A percentile compares a stretch with the other conserved stretches of the same genome.
These are phyloP conservation scores for Teunomyces aglyptinius DNA, from an alignment of 805 yeast genomes.

Conservation along the genomic window DNA sequence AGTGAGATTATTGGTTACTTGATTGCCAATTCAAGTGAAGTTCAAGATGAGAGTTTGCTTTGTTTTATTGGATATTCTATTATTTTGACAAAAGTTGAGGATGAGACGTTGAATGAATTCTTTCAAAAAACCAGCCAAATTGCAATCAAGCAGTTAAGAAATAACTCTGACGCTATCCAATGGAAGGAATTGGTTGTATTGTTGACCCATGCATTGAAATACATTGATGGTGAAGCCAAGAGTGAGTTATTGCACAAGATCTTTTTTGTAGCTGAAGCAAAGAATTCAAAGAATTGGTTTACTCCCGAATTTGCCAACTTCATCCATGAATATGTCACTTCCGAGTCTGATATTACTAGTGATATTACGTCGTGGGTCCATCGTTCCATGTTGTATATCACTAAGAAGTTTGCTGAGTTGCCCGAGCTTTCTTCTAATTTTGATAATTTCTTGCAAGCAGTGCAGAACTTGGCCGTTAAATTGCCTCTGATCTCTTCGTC, in stretches of 20 bases:
- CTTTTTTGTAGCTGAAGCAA: slow-evolving; percentile 17
- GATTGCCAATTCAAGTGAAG: slow-evolving; percentile 7
- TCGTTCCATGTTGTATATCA: slow-evolving; percentile 57
- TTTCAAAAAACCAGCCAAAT: slow-evolving; percentile 10
- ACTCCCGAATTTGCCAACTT: slow-evolving; percentile 26
- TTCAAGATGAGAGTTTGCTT: slow-evolving; percentile 15
- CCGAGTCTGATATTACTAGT: slow-evolving; percentile 18
- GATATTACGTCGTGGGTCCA: slow-evolving; percentile 51
- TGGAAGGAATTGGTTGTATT: slow-evolving; percentile 21
- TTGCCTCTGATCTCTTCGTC: slow-evolving; percentile 9
- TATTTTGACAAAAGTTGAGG: background rate
- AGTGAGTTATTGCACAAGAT: slow-evolving; percentile 17
- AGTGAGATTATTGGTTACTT: slow-evolving; percentile 9
- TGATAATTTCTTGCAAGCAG: slow-evolving; percentile 24
- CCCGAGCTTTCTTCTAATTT: slow-evolving; percentile 25
- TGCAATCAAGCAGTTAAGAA: slow-evolving; percentile 11
- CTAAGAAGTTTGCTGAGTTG: slow-evolving; percentile 61
- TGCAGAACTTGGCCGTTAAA: slow-evolving; percentile 16
- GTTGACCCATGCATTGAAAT: slow-evolving; percentile 12
- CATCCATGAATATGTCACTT: slow-evolving; percentile 23
- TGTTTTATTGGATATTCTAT: slow-evolving; percentile 20
- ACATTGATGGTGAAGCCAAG: slow-evolving; percentile 8
- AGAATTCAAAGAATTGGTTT: slow-evolving; percentile 28
- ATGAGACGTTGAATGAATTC: slow-evolving; percentile 8
- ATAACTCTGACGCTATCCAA: background rate